phyloP scores from a whole-genome alignment of 169 alveolate genomes.

The Besnoitia besnoiti region DNA sequence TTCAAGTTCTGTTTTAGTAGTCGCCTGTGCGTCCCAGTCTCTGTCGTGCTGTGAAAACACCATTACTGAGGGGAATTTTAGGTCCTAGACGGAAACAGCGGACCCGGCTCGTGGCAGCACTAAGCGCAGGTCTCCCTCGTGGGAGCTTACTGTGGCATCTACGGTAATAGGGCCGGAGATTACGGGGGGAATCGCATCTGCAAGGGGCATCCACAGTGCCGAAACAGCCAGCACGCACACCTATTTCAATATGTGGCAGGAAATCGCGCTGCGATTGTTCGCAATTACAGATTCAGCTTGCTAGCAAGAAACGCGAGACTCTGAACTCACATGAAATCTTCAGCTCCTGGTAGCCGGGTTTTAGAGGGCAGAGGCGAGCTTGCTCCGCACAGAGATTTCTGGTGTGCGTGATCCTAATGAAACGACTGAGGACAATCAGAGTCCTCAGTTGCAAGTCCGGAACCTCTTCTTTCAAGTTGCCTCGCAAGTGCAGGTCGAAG shows the following conservation, averaged over 20 bases:
- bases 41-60: too few relatives aligned
- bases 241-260: too few relatives aligned
- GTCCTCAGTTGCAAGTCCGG: not conserved
- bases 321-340: not conserved
- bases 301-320: not conserved
- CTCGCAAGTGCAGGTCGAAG: not conserved
- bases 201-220: not conserved
- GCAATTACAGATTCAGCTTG: too few relatives aligned
- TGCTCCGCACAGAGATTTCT: constrained; percentile 29
- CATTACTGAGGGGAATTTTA: too few relatives aligned
- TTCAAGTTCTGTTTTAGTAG: too few relatives aligned
- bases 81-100: not conserved
- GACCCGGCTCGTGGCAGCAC: not conserved
- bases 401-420: constrained; percentile 5
- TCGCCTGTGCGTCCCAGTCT: too few relatives aligned
- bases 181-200: constrained; percentile 38
- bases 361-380: constrained; percentile 2
- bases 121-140: too few relatives aligned
- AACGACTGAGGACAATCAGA: not conserved
- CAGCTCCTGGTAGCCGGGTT: constrained; percentile 41
- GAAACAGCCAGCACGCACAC: not conserved
- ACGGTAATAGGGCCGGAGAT: constrained; percentile 31
- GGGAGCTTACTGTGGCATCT: constrained; percentile 43
- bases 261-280: too few relatives aligned
- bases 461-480: constrained; percentile 4